Base-by-base conservation (phyloP, 495 filamentous ascomycete species). In the Durotheca rogersii region DNA sequence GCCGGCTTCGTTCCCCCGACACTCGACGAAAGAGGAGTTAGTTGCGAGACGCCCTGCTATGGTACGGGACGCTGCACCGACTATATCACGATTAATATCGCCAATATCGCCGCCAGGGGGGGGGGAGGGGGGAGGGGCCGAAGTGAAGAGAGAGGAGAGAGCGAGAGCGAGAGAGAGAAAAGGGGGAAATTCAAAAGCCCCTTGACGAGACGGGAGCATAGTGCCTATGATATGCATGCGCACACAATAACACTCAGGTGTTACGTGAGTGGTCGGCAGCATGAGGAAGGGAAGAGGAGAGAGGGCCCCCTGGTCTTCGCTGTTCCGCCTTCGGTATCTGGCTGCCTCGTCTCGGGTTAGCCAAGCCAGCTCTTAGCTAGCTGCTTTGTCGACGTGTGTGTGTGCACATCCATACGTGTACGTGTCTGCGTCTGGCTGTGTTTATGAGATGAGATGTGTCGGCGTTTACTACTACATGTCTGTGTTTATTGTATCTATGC, bases 51-150 rank as follows among this genome's bases (percentile, higher is more conserved):
- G n/a, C 15, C 7, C 6, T 20, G 27, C 30, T 49, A 35, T 49
- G 50, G 33, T 45, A 45, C 41, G 44, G 44, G 50, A 44, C 49
- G 36, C 29, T 39, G 43, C 45, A 34, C 35, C 25, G 45, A 53
- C n/a, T n/a, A 21, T 36, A 41, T 54, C 50, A 41, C 34, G 49
- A 51, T 46, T 50, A 25, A 50, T 35, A 50, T 50, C 55, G 18
- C 44, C 21, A 44, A 44, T 27, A 49, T 47, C 44, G 21, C 30
- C 34, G 23, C 29, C 45, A 38, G 44, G 45, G 56, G 43, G 32
- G 23, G 16, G 23, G 23, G 23, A 9, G 23, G 9, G 23, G 23
- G 23, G 23, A 27, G 23, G 23, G 23, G 23, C 4, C 4, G 23
- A 9, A 4, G 23, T 4, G 23, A 9, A 9, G 9, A 27, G 23